These are phyloP conservation scores for Cylindricascospora bacillispora DNA, from an alignment of 1,139 yeast species.

Conservation along the genomic window DNA sequence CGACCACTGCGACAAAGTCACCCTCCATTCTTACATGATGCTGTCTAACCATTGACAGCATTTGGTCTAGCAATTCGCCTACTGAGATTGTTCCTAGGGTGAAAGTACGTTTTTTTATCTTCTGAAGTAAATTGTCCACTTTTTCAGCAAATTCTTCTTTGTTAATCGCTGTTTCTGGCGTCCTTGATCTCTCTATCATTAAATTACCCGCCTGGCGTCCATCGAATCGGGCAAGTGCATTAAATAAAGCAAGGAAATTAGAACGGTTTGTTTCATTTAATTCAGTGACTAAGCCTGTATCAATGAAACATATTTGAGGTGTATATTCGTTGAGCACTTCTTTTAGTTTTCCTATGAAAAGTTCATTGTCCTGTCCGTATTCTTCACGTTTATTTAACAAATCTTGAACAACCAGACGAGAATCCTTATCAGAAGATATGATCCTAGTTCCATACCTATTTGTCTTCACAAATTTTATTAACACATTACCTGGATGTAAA, in stretches of 20 bases:
- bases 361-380: constrained; percentile 25
- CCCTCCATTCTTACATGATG: constrained; percentile 98
- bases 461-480: constrained; percentile 56
- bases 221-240: constrained; percentile 80
- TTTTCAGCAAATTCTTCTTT: constrained; percentile 76
- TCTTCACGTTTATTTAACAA: constrained; percentile 14
- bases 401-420: constrained; percentile 32
- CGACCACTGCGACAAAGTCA: constrained; percentile 86
- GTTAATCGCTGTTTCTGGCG: constrained; percentile 84
- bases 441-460: constrained; percentile 27
- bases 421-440: constrained; percentile 27
- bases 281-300: constrained; percentile 88
- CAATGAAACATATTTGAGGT: constrained; percentile 84
- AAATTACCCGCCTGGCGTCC: constrained; percentile 91
- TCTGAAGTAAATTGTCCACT: constrained; percentile 69
- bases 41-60: constrained; percentile 76
- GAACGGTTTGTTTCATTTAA: constrained; percentile 62
- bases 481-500: constrained; percentile 90
- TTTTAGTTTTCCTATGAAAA: constrained; percentile 40
- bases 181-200: constrained; percentile 86
- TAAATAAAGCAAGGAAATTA: constrained; percentile 80
- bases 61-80: constrained; percentile 80
- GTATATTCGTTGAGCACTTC: constrained; percentile 45
- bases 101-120: constrained; percentile 78
- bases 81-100: constrained; percentile 85